Conservation (phyloP, 805 yeast species). For the Candida parachauliodes region DNA sequence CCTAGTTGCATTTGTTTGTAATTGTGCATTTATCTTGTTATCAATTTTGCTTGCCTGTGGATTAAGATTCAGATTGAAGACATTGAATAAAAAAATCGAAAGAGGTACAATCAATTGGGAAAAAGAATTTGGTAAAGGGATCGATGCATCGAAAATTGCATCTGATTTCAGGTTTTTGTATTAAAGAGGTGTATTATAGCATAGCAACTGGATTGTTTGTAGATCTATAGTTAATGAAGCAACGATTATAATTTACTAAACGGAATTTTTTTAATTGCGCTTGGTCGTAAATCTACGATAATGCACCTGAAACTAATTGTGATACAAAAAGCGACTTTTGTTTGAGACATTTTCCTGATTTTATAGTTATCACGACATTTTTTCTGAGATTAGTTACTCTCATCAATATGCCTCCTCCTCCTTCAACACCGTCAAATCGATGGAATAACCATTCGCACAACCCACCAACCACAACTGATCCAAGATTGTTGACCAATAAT, state of each 20-base stretch:
- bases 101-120: slow-evolving; percentile 50
- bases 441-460: not conserved
- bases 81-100: slow-evolving; percentile 40
- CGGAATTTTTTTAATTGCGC: too few relatives aligned
- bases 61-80: slow-evolving; percentile 34
- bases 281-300: too few relatives aligned
- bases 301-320: too few relatives aligned
- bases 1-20: slow-evolving; percentile 44
- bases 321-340: not conserved
- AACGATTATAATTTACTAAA: too few relatives aligned
- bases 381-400: not conserved
- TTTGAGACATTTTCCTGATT: not conserved
- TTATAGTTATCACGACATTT: slow-evolving; percentile 3
- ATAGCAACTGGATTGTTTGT: slow-evolving; percentile 3
- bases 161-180: slow-evolving; percentile 43
- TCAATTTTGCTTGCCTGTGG: slow-evolving; percentile 38
- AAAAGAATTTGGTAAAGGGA: slow-evolving; percentile 44
- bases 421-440: slow-evolving; percentile 5
- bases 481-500: not conserved
- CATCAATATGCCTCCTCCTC: slow-evolving; percentile 1
- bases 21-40: slow-evolving; percentile 43
- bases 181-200: slow-evolving; percentile 15
- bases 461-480: not conserved
- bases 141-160: slow-evolving; percentile 38
- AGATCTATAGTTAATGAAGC: not conserved